A percentile compares a stretch with the other conserved stretches of the same genome.
These are phyloP conservation scores for Tillandsia fasciculata DNA, from an alignment of 176 grass and related monocot species.

Conservation along the genomic window DNA sequence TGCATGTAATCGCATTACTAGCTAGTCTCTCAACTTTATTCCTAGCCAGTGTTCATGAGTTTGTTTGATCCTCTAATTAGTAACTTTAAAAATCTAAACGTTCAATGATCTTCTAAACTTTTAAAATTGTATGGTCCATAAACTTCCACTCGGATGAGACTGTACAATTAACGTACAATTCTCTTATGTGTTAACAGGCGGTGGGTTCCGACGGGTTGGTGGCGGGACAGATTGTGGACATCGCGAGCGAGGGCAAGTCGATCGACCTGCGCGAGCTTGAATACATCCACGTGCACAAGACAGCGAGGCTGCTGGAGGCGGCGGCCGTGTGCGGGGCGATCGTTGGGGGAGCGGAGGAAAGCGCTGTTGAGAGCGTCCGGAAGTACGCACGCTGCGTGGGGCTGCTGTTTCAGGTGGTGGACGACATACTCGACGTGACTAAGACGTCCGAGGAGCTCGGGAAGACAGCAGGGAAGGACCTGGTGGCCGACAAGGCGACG, in stretches of 20 bases:
- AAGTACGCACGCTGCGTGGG: slow-evolving; percentile 30
- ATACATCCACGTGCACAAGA: slow-evolving; percentile 49
- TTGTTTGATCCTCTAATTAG: no score
- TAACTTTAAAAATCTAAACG: no score
- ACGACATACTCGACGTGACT: slow-evolving; percentile 48
- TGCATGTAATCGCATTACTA: no score
- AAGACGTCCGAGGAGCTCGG: slow-evolving; percentile 40
- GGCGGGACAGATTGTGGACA: slow-evolving; percentile 36
- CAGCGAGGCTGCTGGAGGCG: slow-evolving; percentile 38
- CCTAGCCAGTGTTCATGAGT: no score
- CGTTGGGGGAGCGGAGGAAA: slow-evolving; percentile 13
- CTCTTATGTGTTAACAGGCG: background rate
- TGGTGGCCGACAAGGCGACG: slow-evolving; percentile 30
- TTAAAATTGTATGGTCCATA: no score
- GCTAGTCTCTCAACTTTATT: no score
- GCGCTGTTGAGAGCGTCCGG: slow-evolving; percentile 23
- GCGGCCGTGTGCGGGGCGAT: slow-evolving; percentile 27
- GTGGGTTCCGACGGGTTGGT: slow-evolving; percentile 23
- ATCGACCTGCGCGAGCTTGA: slow-evolving; percentile 28
- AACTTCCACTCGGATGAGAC: no score
- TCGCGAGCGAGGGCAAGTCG: slow-evolving; percentile 14
- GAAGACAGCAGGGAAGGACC: slow-evolving; percentile 48
- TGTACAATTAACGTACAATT: no score
- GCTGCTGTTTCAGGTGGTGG: slow-evolving; percentile 40
- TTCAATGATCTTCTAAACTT: no score